A percentile compares a stretch with the other conserved stretches of the same genome.
Conservation (phyloP, 495 filamentous ascomycete genomes). For the Talaromyces thailandensis region DNA sequence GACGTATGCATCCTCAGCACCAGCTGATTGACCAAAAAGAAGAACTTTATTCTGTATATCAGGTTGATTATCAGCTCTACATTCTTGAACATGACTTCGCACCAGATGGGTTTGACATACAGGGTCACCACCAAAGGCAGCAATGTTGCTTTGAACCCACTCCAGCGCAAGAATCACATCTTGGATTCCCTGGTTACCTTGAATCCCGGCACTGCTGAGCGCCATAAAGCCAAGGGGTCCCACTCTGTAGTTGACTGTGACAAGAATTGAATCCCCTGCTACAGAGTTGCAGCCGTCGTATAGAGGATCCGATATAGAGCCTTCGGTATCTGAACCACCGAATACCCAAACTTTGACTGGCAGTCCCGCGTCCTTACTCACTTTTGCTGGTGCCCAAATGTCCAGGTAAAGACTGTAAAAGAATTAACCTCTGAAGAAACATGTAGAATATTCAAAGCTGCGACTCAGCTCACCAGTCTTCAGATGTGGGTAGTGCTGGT, state of each 20-base stretch:
- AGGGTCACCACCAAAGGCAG: constrained; percentile 24
- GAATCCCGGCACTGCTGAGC: constrained; percentile 15
- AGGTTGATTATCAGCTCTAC: constrained; percentile 1
- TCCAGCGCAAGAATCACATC: constrained; percentile 19
- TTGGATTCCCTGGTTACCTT: constrained; percentile 19
- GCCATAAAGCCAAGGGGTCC: constrained; percentile 25
- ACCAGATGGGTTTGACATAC: constrained; percentile 8
- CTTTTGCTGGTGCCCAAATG: constrained; percentile 40
- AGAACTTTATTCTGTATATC: constrained; percentile 21
- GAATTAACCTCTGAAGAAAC: not conserved
- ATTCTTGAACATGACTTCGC: not conserved
- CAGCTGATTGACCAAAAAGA: constrained; percentile 33
- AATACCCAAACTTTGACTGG: constrained; percentile 36
- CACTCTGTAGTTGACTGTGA: constrained; percentile 30
- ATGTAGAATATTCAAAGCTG: not conserved
- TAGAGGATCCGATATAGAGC: constrained; percentile 18
- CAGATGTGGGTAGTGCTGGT: constrained; percentile 13
- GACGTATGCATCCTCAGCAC: constrained; percentile 21
- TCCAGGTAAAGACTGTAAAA: constrained; percentile 30
- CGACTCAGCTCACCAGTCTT: constrained; percentile 19
- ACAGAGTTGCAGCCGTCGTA: constrained; percentile 34
- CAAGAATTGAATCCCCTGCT: constrained; percentile 23
- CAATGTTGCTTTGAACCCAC: constrained; percentile 24
- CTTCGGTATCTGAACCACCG: constrained; percentile 20
- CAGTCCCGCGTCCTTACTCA: constrained; percentile 24